Base-by-base conservation (phyloP, 2,329 filamentous ascomycete genomes). In the Lecanoromycetidae sp. region DNA sequence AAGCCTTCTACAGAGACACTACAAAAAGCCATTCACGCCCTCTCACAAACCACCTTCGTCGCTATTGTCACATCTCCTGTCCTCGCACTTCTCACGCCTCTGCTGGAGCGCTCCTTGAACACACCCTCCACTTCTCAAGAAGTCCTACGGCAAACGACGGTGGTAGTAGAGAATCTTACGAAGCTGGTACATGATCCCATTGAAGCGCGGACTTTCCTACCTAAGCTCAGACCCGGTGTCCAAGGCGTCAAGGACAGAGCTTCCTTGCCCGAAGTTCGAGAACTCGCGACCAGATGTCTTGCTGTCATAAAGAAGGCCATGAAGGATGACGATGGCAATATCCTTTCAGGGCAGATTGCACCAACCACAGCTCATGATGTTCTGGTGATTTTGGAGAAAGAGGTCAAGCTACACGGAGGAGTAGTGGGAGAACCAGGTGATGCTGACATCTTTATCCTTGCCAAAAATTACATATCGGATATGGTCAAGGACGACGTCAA, bases 31-130 rank as follows among this genome's bases (percentile, higher is more conserved):
- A 96, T 98, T 55, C 91, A 95, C 61, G 91, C 88, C 37, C 74
- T 98, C 37, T 95, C 88, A 3, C 87, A 94, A 70, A 98, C 91
- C 9, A 98, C 91, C n/a, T 98, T 98, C 57, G 91, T 98, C 44
- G 88, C 91, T 47, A 76, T 94, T 54, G 91, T 98, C 57, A 95
- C 87, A 10, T 95, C 90, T 7, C 91, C 91, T 8, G 90, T 96
- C 4, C 78, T 98, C 49, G 91, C 91, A 15, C 79, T 98, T 47
- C 76, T 98, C 46, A 98, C 91, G 1, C 91, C 91, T 37, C 82
- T 96, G 56, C 79, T 98, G 23, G 91, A 96, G 69, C 83, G 91
- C 57, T 87, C 88, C 15, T 76, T 98, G 52, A 95, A 95, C 71
- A 90, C 82, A 52, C 91, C 90, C 7, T 78, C 78, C 13, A 98